Base-by-base conservation (phyloP, 2,329 filamentous ascomycete species). In the Nectriaceae sp. region DNA sequence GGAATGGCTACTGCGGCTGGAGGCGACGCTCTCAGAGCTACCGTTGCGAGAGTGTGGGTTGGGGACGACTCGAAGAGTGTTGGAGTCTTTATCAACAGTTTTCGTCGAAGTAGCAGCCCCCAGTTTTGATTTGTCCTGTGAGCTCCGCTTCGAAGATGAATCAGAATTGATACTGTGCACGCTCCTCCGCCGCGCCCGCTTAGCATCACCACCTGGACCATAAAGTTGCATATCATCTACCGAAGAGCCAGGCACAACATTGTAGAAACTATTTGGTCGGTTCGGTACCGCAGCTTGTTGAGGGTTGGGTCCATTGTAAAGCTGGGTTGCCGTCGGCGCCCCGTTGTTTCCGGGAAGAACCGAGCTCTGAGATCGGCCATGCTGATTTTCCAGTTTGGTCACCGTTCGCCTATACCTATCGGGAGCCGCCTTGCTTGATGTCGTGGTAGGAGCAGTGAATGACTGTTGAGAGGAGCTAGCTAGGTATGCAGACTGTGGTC, bases 161-260 rank as follows among this genome's bases (percentile, higher is more conserved):
- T 54, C 44, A 18, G 55, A 54, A 20, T 82, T 77, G 51, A 80
- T 69, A 16, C 83, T 87, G 56, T 89, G 89, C 73, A 95, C 82
- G 70, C 91, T 97, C 57, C 91, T 84, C 64, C 91, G 84, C 60
- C 91, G 81, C 70, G 91, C 88, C 64, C 89, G 81, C 70, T 88
- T 90, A 10, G 85, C 81, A 29, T 87, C 79, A 21, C 93, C 90
- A 16, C 81, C 70, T 46, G 77, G 75, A 48, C 76, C 83, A 60
- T 78, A 75, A 50, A 90, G 64, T 47, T 84, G 80, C 65, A 85
- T 82, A 59, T 94, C 89, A 67, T 95, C 90, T 40, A 80, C 79
- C 58, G 77, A 70, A 6, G 68, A 61, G 3, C 83, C 87, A 11
- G 69, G 61, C 24, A 70, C 55, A 3, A 69, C 53, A 24, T 70